Conservation (phyloP, 805 yeast species). For the Metschnikowia lochheadii region DNA sequence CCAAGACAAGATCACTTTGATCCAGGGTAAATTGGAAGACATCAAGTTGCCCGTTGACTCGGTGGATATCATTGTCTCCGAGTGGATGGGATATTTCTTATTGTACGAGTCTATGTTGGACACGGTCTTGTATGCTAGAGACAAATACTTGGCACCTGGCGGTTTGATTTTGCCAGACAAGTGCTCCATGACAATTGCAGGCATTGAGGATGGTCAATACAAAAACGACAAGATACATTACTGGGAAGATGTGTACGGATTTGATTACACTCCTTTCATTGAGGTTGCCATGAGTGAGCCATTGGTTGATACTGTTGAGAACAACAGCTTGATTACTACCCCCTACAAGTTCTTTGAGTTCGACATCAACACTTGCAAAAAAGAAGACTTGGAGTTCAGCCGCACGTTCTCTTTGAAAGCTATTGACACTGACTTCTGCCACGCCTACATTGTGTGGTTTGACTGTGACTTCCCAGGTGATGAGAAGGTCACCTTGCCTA, state of each 20-base stretch:
- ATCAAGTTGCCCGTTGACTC: slow-evolving; percentile 76
- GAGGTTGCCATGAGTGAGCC: slow-evolving; percentile 89
- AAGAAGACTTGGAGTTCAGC: slow-evolving; percentile 76
- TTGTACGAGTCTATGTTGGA: slow-evolving; percentile 97
- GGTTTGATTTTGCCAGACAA: slow-evolving; percentile 95
- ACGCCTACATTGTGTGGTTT: slow-evolving; percentile 91
- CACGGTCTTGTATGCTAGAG: slow-evolving; percentile 92
- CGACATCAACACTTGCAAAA: slow-evolving; percentile 83
- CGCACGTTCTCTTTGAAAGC: slow-evolving; percentile 68
- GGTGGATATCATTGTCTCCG: slow-evolving; percentile 93
- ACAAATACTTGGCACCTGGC: slow-evolving; percentile 72
- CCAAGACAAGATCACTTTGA: slow-evolving; percentile 76
- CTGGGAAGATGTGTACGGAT: slow-evolving; percentile 98
- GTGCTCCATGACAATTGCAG: slow-evolving; percentile 84
- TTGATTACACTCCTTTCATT: slow-evolving; percentile 89
- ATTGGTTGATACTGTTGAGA: slow-evolving; percentile 90
- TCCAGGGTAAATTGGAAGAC: slow-evolving; percentile 94
- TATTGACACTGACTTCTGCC: slow-evolving; percentile 73
- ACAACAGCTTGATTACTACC: slow-evolving; percentile 67
- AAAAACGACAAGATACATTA: slow-evolving; percentile 85
- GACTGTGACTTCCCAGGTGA: slow-evolving; percentile 83
- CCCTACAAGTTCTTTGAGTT: slow-evolving; percentile 69
- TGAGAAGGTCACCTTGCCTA: slow-evolving; percentile 70
- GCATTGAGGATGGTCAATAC: slow-evolving; percentile 89
- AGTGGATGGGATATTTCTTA: slow-evolving; percentile 99